Conservation (phyloP, 2,329 filamentous ascomycete species). For the Cercospora zeina region DNA sequence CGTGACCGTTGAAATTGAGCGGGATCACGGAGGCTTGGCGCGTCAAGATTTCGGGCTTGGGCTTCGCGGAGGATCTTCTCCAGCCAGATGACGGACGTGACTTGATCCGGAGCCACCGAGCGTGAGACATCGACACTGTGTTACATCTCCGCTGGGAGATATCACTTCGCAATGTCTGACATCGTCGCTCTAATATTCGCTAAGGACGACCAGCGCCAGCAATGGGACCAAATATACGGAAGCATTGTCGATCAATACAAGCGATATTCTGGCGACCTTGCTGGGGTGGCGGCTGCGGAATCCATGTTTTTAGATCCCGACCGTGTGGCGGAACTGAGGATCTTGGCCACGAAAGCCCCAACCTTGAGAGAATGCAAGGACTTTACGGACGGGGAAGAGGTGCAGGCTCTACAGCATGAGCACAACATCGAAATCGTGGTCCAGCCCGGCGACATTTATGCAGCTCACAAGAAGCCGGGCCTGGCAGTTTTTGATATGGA, state of each 20-base stretch:
- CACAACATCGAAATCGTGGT: conserved; percentile 28
- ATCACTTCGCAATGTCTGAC: conserved; percentile 9
- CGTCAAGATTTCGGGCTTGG: not conserved
- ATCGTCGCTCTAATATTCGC: conserved; percentile 22
- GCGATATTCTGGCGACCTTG: conserved; percentile 11
- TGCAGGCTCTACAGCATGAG: conserved; percentile 15
- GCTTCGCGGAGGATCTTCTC: not conserved
- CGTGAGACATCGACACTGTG: not conserved
- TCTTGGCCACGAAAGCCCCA: not conserved
- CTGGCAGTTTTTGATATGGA: conserved; percentile 99
- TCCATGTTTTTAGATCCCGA: conserved; percentile 16
- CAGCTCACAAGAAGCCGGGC: conserved; percentile 46
- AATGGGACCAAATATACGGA: conserved; percentile 20
- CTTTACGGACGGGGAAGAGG: conserved; percentile 19
- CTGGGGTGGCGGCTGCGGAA: conserved; percentile 3
- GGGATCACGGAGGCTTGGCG: conserved; percentile 1
- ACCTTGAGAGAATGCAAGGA: conserved; percentile 23
- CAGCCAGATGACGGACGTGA: not conserved
- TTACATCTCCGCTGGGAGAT: not conserved
- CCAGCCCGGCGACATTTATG: conserved; percentile 30
- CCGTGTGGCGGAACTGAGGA: conserved; percentile 18
- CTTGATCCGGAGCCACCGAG: too few species aligned
- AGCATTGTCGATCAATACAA: conserved; percentile 13
- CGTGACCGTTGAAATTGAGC: not conserved
- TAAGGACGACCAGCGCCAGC: conserved; percentile 10